A percentile compares a stretch with the other conserved stretches of the same genome.
Evolutionary conservation across 2,329 filamentous ascomycete genomes (phyloP).

Genomic region (Septoria petroselini): DNA sequence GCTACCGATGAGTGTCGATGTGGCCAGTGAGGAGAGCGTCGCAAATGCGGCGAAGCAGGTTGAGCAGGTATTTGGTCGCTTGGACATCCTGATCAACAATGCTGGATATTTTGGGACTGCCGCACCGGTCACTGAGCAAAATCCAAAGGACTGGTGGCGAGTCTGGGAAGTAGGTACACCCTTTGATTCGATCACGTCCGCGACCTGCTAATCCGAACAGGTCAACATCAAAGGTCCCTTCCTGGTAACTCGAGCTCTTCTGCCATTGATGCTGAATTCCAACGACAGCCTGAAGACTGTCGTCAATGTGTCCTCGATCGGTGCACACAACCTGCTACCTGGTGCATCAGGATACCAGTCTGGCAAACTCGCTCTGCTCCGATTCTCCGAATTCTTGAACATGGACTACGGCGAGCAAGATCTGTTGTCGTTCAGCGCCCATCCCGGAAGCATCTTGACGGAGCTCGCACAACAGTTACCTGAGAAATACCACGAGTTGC

Average conservation of each 20-base stretch:
- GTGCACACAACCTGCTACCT: slow-evolving; percentile 35
- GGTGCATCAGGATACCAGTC: slow-evolving; percentile 46
- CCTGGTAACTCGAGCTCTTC: slow-evolving; percentile 41
- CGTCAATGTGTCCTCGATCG: slow-evolving; percentile 45
- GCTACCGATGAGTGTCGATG: slow-evolving; percentile 45
- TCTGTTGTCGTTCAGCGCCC: slow-evolving; percentile 43
- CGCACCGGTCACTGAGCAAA: background rate
- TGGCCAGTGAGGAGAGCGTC: slow-evolving; percentile 42
- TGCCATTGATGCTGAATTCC: slow-evolving; percentile 44
- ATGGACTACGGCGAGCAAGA: slow-evolving; percentile 46
- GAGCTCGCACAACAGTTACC: slow-evolving; percentile 43
- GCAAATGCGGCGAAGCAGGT: slow-evolving; percentile 38
- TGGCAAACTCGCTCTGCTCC: slow-evolving; percentile 46
- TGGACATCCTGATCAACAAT: slow-evolving; percentile 43
- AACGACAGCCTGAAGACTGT: slow-evolving; percentile 40
- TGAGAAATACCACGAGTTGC: slow-evolving; percentile 21
- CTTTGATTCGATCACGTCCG: too few relatives aligned
- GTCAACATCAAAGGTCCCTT: slow-evolving; percentile 51
- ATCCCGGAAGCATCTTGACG: slow-evolving; percentile 49
- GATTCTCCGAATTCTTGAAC: slow-evolving; percentile 48
- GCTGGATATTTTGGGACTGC: slow-evolving; percentile 32
- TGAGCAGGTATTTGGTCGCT: slow-evolving; percentile 31
- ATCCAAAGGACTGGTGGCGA: slow-evolving; percentile 6
- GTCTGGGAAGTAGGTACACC: background rate
- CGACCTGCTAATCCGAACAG: background rate